Conservation (phyloP, 2,329 filamentous ascomycete species). For the Xylaria sp. region DNA sequence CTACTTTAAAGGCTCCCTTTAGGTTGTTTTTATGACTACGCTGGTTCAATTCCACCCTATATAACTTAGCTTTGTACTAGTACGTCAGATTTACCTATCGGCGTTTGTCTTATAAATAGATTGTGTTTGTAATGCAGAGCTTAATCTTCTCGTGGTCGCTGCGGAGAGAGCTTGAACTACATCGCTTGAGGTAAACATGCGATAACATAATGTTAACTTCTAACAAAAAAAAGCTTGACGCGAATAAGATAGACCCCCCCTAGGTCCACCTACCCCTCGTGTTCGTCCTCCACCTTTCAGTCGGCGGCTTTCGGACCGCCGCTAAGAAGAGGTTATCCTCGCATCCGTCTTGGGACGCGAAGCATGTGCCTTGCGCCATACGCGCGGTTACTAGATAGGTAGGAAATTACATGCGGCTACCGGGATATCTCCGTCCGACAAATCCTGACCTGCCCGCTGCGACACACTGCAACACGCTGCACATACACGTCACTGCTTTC, state of each 20-base stretch:
- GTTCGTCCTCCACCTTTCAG: slow-evolving; percentile 15
- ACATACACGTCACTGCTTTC: slow-evolving; percentile 39
- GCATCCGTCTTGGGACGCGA: slow-evolving; percentile 1
- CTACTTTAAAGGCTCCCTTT: no score
- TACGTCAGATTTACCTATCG: neutral
- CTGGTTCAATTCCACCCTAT: no score
- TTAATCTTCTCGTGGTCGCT: neutral
- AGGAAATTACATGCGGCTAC: slow-evolving; percentile 21
- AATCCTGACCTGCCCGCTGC: slow-evolving; percentile 20
- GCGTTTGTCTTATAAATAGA: neutral
- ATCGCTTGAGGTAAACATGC: neutral
- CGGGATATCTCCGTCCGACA: slow-evolving; percentile 33
- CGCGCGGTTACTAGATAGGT: slow-evolving; percentile 4
- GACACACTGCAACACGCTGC: slow-evolving; percentile 14
- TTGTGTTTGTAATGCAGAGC: neutral
- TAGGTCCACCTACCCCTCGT: neutral
- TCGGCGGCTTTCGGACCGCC: slow-evolving; percentile 8
- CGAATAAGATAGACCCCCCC: neutral
- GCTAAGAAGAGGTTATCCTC: neutral
- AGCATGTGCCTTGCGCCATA: neutral
- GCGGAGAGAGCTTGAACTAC: neutral
- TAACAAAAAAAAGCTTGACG: no score
- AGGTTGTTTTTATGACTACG: no score
- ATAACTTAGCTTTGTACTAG: no score
- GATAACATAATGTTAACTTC: neutral